These are phyloP conservation scores for Zygoascus hellenicus DNA, from an alignment of 1,139 yeast genomes.

Conservation along the genomic window DNA sequence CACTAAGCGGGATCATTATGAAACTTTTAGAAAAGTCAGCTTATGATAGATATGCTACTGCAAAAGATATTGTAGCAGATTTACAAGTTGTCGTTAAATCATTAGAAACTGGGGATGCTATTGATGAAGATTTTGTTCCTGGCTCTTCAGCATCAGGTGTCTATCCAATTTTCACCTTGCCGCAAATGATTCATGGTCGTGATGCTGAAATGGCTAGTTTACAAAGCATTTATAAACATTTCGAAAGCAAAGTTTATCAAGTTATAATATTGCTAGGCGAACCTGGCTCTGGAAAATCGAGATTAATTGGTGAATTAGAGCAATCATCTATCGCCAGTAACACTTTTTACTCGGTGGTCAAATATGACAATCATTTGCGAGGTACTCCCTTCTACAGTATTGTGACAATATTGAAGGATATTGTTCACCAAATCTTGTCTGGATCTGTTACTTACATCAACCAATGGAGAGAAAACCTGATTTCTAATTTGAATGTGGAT, in stretches of 20 bases:
- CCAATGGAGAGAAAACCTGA: slow-evolving; percentile 43
- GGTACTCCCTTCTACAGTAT: slow-evolving; percentile 33
- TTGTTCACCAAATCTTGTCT: slow-evolving; percentile 42
- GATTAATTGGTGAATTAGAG: slow-evolving; percentile 41
- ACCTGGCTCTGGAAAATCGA: slow-evolving; percentile 47
- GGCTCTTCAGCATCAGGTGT: slow-evolving; percentile 19
- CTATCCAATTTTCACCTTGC: slow-evolving; percentile 28
- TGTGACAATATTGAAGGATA: slow-evolving; percentile 38
- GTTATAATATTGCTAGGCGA: slow-evolving; percentile 41
- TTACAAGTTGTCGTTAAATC: slow-evolving; percentile 29
- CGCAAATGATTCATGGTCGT: slow-evolving; percentile 39
- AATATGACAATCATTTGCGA: slow-evolving; percentile 37
- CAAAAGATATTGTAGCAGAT: slow-evolving; percentile 39
- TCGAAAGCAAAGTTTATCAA: slow-evolving; percentile 28
- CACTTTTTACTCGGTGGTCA: slow-evolving; percentile 42
- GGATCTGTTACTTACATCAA: slow-evolving; percentile 38
- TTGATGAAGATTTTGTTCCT: slow-evolving; percentile 24
- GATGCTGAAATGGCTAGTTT: slow-evolving; percentile 32
- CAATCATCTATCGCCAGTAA: slow-evolving; percentile 37
- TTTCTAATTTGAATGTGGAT: slow-evolving; percentile 41
- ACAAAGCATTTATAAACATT: slow-evolving; percentile 29
- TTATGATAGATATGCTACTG: slow-evolving; percentile 39
- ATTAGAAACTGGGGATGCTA: slow-evolving; percentile 17
- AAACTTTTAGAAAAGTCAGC: slow-evolving; percentile 44
- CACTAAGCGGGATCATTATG: slow-evolving; percentile 41